Conservation (phyloP, 495 filamentous ascomycete genomes). For the Lasiosphaeris hirsuta region DNA sequence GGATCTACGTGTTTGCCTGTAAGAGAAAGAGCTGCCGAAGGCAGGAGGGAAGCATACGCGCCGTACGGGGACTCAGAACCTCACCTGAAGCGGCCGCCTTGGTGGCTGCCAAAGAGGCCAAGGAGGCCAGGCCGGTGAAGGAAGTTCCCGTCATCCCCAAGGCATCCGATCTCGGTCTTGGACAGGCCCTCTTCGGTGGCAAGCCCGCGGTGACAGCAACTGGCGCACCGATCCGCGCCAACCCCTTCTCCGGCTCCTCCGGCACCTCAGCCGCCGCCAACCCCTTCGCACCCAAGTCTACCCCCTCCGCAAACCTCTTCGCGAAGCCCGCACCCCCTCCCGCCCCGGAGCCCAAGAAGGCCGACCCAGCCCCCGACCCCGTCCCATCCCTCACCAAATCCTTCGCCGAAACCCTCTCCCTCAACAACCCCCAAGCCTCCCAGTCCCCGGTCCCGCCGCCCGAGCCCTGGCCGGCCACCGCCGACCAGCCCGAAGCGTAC, state of each 20-base stretch:
- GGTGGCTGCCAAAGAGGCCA: constrained; percentile 16
- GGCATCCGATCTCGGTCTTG: constrained; percentile 35
- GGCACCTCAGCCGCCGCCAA: constrained; percentile 24
- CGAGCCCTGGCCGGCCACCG: constrained; percentile 72
- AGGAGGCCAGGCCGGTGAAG: constrained; percentile 17
- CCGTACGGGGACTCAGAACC: constrained; percentile 60
- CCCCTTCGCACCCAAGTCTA: constrained; percentile 28
- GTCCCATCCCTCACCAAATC: constrained; percentile 49
- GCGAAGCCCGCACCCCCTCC: constrained; percentile 11
- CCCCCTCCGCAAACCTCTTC: constrained; percentile 34
- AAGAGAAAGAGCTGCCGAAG: constrained; percentile 73
- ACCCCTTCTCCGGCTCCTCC: constrained; percentile 49
- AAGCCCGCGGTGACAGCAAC: constrained; percentile 30
- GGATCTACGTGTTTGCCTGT: constrained; percentile 83
- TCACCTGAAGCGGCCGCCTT: constrained; percentile 26
- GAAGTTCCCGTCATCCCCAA: constrained; percentile 12
- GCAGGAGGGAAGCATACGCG: constrained; percentile 75
- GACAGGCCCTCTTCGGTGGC: constrained; percentile 55
- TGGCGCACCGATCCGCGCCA: constrained; percentile 29
- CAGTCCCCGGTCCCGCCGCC: constrained; percentile 42
- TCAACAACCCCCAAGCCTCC: constrained; percentile 40
- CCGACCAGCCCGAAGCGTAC: constrained; percentile 65
- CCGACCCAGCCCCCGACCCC: constrained; percentile 15
- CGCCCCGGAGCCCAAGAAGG: constrained; percentile 14
- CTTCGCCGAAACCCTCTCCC: constrained; percentile 60